Percentiles rank a stretch among this genome's conserved stretches.
Conservation (phyloP, 306 rosid species). For the Phaseolus lunatus region DNA sequence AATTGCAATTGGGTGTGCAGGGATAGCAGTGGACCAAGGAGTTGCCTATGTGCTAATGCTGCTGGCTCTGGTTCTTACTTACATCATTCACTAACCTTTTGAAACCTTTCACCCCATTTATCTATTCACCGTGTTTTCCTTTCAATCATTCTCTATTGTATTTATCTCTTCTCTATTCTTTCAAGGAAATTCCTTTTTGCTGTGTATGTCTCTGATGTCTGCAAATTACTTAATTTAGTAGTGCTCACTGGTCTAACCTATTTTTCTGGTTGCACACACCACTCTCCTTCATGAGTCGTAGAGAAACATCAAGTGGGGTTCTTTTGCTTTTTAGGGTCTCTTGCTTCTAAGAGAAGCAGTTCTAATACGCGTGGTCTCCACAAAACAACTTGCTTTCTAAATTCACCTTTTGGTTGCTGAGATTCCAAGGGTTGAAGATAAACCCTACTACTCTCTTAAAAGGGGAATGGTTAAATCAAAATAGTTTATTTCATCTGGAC, state of each 20-base stretch:
- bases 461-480: neutral
- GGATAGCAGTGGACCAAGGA: slow-evolving; percentile 57
- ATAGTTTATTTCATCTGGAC: neutral
- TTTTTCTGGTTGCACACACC: neutral
- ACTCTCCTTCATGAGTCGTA: neutral
- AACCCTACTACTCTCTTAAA: neutral
- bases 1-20: slow-evolving; percentile 46
- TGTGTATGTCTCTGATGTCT: neutral
- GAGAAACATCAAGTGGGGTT: too few species aligned
- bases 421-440: neutral
- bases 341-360: neutral
- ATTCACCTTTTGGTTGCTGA: slow-evolving; percentile 2
- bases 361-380: slow-evolving; percentile 8
- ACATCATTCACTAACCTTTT: slow-evolving; percentile 61
- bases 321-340: neutral
- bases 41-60: slow-evolving; percentile 57
- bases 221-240: neutral
- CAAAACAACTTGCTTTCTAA: slow-evolving; percentile 31
- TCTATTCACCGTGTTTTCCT: slow-evolving; percentile 30
- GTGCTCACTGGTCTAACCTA: neutral
- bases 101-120: slow-evolving; percentile 13
- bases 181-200: slow-evolving; percentile 49
- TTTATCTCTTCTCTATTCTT: slow-evolving; percentile 47
- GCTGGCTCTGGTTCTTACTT: slow-evolving; percentile 61
- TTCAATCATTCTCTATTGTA: neutral